Conservation (phyloP, 495 filamentous ascomycete species). For the Sordaria brevicollis region DNA sequence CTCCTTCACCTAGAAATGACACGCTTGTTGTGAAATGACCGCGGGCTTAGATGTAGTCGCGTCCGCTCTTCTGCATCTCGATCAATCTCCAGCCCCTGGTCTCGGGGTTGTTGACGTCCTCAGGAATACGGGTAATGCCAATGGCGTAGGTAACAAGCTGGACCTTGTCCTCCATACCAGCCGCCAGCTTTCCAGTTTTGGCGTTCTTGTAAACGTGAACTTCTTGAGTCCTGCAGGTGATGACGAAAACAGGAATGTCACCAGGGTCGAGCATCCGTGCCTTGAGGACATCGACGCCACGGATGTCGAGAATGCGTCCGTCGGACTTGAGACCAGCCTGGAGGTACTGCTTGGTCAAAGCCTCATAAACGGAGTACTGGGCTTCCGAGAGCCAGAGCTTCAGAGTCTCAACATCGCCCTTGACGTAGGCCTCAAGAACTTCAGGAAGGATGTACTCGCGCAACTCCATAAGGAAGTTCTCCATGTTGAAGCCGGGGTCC, state of each 20-base stretch:
- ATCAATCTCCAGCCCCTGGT: constrained; percentile 94
- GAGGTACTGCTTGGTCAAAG: constrained; percentile 88
- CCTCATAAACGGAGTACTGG: constrained; percentile 89
- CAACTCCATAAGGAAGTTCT: constrained; percentile 86
- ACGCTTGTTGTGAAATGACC: neutral
- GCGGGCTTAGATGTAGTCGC: constrained; percentile 55
- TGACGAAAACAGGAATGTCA: constrained; percentile 93
- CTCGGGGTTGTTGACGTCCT: constrained; percentile 94
- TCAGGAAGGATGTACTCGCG: constrained; percentile 97
- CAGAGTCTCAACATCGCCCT: constrained; percentile 82
- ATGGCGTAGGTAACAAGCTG: constrained; percentile 97
- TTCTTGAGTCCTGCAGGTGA: constrained; percentile 94
- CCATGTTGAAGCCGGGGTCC: constrained; percentile 90
- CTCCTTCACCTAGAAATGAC: neutral
- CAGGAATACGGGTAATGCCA: constrained; percentile 81
- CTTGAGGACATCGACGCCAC: constrained; percentile 80
- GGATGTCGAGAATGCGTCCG: constrained; percentile 87
- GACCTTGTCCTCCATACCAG: constrained; percentile 98
- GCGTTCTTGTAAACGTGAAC: constrained; percentile 91
- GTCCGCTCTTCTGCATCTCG: constrained; percentile 94
- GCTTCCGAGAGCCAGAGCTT: constrained; percentile 92
- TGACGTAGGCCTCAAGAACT: constrained; percentile 95
- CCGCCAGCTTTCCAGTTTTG: constrained; percentile 79
- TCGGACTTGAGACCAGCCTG: constrained; percentile 87
- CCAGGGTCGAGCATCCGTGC: constrained; percentile 93